Conservation (phyloP, 768 basidiomycete genomes). For the Termitomyces sp. region DNA sequence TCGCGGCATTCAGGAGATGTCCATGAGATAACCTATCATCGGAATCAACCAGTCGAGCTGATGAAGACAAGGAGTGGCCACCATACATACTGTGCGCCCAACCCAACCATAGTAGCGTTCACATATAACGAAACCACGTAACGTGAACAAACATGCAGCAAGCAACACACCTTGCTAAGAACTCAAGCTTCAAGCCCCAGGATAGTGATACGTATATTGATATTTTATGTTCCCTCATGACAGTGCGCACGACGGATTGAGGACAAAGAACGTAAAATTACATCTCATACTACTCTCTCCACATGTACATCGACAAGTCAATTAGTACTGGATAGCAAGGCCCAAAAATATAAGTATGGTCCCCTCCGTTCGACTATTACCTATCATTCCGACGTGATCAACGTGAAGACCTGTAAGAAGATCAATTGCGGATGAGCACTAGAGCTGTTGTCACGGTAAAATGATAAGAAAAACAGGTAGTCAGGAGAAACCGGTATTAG, state of each 20-base stretch:
- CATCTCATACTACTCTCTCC: not conserved
- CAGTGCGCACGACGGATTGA: no score
- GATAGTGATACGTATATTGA: no score
- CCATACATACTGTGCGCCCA: no score
- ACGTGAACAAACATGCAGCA: not conserved
- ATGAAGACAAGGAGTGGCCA: no score
- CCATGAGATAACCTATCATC: conserved; percentile 6
- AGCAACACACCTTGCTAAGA: not conserved
- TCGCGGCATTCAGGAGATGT: not conserved
- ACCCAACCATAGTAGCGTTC: no score
- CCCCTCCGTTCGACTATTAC: not conserved
- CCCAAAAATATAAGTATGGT: not conserved
- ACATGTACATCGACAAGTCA: not conserved
- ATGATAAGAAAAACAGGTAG: not conserved
- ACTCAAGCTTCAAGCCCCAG: no score
- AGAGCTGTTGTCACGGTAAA: not conserved
- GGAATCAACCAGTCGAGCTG: no score
- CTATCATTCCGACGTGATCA: not conserved
- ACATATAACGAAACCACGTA: not conserved
- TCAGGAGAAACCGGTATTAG: not conserved
- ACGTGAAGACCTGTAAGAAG: not conserved
- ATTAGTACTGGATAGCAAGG: not conserved
- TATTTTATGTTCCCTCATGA: no score
- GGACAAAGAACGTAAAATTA: not conserved
- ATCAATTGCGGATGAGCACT: not conserved